Conservation (phyloP, 352 stramenopile species). For the Globisporangium sylvaticum region DNA sequence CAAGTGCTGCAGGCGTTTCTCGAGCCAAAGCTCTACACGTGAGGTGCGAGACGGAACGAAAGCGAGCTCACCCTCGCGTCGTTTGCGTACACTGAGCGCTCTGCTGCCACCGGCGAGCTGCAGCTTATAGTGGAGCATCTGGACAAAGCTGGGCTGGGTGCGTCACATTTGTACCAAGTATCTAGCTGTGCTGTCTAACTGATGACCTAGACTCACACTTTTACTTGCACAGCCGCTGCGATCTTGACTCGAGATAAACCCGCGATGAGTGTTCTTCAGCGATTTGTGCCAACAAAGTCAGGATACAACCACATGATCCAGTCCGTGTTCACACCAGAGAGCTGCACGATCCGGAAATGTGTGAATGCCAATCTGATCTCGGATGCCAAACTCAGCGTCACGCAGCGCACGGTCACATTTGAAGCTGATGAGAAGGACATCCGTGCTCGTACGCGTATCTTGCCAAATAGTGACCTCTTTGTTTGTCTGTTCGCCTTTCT, state of each 20-base stretch:
- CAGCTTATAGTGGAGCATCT: constrained; percentile 58
- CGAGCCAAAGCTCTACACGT: constrained; percentile 19
- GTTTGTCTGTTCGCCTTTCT: background rate
- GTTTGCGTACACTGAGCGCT: constrained; percentile 52
- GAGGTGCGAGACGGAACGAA: constrained; percentile 19
- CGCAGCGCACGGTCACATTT: constrained; percentile 58
- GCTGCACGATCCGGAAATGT: constrained; percentile 52
- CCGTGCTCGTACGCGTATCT: constrained; percentile 44
- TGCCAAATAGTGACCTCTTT: no score
- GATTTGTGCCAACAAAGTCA: constrained; percentile 61
- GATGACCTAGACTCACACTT: background rate
- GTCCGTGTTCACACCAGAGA: constrained; percentile 60
- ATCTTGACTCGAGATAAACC: constrained; percentile 52
- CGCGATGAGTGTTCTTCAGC: constrained; percentile 53
- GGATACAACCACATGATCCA: constrained; percentile 70
- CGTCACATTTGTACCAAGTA: background rate
- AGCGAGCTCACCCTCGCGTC: constrained; percentile 42
- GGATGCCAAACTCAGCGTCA: constrained; percentile 31
- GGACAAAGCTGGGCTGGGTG: constrained; percentile 35
- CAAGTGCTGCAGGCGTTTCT: constrained; percentile 54
- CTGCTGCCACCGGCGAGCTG: constrained; percentile 27
- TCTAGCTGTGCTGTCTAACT: background rate
- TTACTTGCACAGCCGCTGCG: constrained; percentile 16
- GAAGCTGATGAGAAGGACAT: constrained; percentile 42
- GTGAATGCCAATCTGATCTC: constrained; percentile 50